Conservation (phyloP, 2,329 filamentous ascomycete species). For the Sporothrix brunneoviolacea region DNA sequence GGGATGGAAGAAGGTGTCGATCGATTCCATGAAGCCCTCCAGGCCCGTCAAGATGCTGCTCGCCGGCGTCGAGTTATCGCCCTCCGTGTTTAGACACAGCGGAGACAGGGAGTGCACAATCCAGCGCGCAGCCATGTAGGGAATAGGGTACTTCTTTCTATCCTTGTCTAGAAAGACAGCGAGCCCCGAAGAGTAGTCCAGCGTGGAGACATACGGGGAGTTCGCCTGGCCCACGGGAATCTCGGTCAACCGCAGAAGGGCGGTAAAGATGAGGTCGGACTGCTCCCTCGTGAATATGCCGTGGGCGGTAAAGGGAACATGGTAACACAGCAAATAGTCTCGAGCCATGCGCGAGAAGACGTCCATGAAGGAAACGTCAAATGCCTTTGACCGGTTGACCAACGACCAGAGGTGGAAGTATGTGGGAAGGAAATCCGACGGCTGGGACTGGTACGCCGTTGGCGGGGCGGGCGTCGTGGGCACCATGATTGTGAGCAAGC, state of each 20-base stretch:
- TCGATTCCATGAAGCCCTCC: constrained; percentile 85
- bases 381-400: constrained; percentile 78
- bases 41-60: constrained; percentile 78
- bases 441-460: constrained; percentile 68
- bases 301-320: constrained; percentile 76
- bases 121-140: constrained; percentile 88
- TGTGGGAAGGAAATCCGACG: constrained; percentile 82
- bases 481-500: constrained; percentile 77
- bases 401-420: constrained; percentile 97
- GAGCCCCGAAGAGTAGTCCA: constrained; percentile 77
- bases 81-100: constrained; percentile 57
- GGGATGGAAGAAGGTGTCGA: constrained; percentile 98
- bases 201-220: constrained; percentile 74
- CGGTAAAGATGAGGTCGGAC: constrained; percentile 86
- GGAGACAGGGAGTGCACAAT: constrained; percentile 91
- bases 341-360: constrained; percentile 80
- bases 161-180: constrained; percentile 87
- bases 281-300: constrained; percentile 92
- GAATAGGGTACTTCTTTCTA: constrained; percentile 82
- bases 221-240: constrained; percentile 95
- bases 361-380: constrained; percentile 84
- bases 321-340: constrained; percentile 67
- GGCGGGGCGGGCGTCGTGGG: constrained; percentile 74
- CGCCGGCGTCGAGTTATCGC: constrained; percentile 27
- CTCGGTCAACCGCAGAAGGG: constrained; percentile 79